These are phyloP conservation scores for Eucalyptus dawsonii DNA, from an alignment of 345 rosid species.

Conservation along the genomic window DNA sequence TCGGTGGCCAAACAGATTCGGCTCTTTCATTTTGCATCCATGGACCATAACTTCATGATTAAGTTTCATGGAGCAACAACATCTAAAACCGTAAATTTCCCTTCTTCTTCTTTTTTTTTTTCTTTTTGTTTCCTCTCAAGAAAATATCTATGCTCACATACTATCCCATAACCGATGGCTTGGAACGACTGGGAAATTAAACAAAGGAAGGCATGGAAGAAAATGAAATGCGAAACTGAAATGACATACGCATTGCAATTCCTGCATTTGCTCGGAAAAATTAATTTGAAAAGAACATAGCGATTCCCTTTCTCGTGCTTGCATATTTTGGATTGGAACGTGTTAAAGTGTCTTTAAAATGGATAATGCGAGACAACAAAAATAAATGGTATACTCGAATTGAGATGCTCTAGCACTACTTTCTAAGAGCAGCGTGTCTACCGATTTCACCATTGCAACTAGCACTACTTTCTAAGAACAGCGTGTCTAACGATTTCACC, in stretches of 20 bases:
- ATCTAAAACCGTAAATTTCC: background rate
- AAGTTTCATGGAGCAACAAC: background rate
- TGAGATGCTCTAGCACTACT: too few species aligned
- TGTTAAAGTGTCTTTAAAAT: background rate
- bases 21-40: background rate
- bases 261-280: background rate
- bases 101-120: too few species aligned
- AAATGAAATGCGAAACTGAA: background rate
- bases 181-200: background rate
- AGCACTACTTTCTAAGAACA: too few species aligned
- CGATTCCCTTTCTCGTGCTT: background rate
- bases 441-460: too few species aligned
- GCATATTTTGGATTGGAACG: background rate
- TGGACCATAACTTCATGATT: background rate
- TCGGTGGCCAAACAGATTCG: background rate
- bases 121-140: background rate
- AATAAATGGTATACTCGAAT: background rate
- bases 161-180: background rate
- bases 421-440: too few species aligned
- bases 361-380: background rate
- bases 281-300: background rate
- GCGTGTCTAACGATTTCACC: too few species aligned
- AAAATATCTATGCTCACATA: background rate
- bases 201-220: background rate
- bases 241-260: background rate